These are phyloP conservation scores for Trichosanthes truncata DNA, from an alignment of 306 rosid genomes.

Conservation along the genomic window DNA sequence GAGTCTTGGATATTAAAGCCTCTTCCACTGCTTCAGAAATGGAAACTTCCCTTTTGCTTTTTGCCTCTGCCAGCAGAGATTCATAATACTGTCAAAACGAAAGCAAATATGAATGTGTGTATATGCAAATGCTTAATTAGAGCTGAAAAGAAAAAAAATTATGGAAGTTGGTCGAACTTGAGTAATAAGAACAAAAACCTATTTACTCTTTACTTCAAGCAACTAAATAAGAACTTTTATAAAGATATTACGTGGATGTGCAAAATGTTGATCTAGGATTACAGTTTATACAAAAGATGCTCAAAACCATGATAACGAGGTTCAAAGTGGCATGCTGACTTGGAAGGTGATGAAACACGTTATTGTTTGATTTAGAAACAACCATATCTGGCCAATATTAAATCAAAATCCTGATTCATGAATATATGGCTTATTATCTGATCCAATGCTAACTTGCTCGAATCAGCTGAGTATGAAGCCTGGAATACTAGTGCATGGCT, in stretches of 20 bases:
- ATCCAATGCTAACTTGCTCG: background rate
- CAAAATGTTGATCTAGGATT: background rate
- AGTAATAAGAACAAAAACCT: background rate
- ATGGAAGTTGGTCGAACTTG: background rate
- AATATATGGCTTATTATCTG: background rate
- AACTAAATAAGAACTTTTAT: background rate
- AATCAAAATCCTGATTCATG: background rate
- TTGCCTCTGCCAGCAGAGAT: conserved; percentile 62
- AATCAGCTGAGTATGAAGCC: background rate
- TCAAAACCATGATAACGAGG: background rate
- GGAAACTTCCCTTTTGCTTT: conserved; percentile 46
- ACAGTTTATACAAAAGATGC: background rate
- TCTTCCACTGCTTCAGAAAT: conserved; percentile 66
- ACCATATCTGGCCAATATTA: background rate
- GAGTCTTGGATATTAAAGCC: conserved; percentile 53
- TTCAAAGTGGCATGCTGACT: background rate
- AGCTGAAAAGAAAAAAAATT: background rate
- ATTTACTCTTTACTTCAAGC: background rate
- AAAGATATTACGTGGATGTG: background rate
- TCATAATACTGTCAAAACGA: conserved; percentile 50
- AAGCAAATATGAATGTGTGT: background rate
- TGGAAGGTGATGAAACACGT: background rate
- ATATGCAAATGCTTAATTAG: background rate
- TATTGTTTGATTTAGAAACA: background rate
- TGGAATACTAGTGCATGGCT: background rate